Base-by-base conservation (phyloP, 2,329 filamentous ascomycete genomes). In the Aspergillus fischeri region DNA sequence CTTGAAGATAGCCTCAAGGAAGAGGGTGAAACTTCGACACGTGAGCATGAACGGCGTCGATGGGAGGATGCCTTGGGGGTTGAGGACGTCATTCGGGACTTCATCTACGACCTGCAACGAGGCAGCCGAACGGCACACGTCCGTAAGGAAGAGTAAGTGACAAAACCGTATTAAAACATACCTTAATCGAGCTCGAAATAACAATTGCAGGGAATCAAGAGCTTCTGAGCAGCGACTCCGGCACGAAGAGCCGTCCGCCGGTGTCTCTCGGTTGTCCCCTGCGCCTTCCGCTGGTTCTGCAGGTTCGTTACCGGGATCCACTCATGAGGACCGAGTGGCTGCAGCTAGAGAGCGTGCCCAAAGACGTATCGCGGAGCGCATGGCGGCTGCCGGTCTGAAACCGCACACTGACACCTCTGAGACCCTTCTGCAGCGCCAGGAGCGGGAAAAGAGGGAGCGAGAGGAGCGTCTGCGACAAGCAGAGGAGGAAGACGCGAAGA, bases 281-380 rank as follows among this genome's bases (percentile, higher is more conserved):
- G 75, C 83, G 24, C 71, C 77, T 24, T 75, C 80, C 10, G 71
- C 74, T 7, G 79, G 78, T 21, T 83, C 84, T 29, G 84, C 86
- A 2, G 88, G 89, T 0, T 95, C 96, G 70, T 83, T 90, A 2
- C 84, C 91, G 4, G 95, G 94, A 73, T 91, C 90, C 75, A 96
- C 92, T 0, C 89, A 92, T 0, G 92, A 97, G 74, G 93, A 99
- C 69, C 86, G 94, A 55, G 92, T 95, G 38, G 92, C 93, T 4
- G 96, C 95, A 69, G 97, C 97, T 70, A 96, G 95, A 73, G 92
- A 97, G 73, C 93, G 97, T 73, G 95, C 94, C 8, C 92, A 97
- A 73, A 91, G 93, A 71, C 90, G 93, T 58, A 97, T 99, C 89
- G 93, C 94, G 38, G 94, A 97, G 74, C 88, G 94, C 59, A 84